phyloP scores from a whole-genome alignment of 1,284 basidiomycete genomes.

The Tranzscheliella williamsii region DNA sequence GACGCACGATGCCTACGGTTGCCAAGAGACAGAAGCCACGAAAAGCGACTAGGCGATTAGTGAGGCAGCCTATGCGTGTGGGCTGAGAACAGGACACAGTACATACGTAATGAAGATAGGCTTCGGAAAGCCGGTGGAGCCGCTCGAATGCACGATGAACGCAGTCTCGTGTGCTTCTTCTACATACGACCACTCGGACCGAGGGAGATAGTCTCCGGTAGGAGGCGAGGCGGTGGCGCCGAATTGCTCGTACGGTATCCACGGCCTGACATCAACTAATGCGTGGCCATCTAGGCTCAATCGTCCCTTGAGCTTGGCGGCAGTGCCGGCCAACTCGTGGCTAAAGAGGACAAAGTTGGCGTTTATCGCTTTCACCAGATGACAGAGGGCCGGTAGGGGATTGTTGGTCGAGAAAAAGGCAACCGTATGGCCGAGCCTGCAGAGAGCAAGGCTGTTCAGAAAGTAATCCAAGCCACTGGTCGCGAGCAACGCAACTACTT shows the following conservation, averaged over 20 bases:
- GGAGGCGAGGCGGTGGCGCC: constrained; percentile 2
- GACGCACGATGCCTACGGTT: too few species aligned
- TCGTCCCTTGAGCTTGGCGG: not conserved
- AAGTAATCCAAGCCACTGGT: constrained; percentile 15
- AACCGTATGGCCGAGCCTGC: constrained; percentile 21
- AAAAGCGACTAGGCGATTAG: too few species aligned
- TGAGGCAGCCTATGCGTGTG: too few species aligned
- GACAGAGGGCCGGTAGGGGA: constrained; percentile 20
- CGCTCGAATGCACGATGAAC: constrained; percentile 33
- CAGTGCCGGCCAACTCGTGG: not conserved
- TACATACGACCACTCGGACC: constrained; percentile 3
- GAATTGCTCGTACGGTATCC: constrained; percentile 4
- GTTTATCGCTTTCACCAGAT: constrained; percentile 23
- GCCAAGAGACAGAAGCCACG: too few species aligned
- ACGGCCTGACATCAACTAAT: not conserved
- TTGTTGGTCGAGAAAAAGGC: constrained; percentile 44
- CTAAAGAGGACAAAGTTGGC: constrained; percentile 4
- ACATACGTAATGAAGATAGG: constrained; percentile 16
- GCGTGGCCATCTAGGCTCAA: not conserved
- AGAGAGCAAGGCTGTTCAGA: constrained; percentile 17
- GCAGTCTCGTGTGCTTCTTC: constrained; percentile 9
- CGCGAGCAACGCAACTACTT: constrained; percentile 11
- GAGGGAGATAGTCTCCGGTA: not conserved
- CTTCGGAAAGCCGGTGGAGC: constrained; percentile 42
- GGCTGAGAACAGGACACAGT: too few species aligned